Evolutionary conservation across 2,329 filamentous ascomycete genomes (phyloP), one percentile per base, ranked within the genome.

Genomic region (Sclerotinia borealis): DNA sequence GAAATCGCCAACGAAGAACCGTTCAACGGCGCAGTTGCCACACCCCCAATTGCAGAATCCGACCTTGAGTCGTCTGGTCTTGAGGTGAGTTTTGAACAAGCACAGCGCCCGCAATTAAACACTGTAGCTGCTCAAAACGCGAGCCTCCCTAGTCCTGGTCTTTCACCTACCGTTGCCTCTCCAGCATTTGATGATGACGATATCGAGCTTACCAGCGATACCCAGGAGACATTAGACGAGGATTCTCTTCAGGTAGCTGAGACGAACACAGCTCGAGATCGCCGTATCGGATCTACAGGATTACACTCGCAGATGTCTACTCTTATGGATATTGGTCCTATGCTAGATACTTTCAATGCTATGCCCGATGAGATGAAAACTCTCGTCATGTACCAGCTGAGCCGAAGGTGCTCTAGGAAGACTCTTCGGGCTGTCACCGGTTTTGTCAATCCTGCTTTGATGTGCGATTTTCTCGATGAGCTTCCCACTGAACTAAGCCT

Each of bases 381-480:
- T 0, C 96, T 96, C 73, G 88, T 99, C 77, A 96, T 99, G 87
- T 98, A 96, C 74, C 93, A 99, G 74, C 86, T 99, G 62, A 83
- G 99, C 31, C 88, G 91, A 63, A 85, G 95, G 52, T 98, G 93
- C 72, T 86, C 92, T 7, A 90, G 96, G 69, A 89, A 92, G 48
- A 96, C 93, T 0, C 81, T 99, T 6, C 92, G 95, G 72, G 88
- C 96, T 61, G 88, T 99, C 62, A 92, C 93, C 41, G 88, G 92
- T 68, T 87, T 92, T 17, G 93, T 99, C 68, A 97, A 96, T 72
- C 95, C 95, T 9, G 92, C 93, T 0, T 78, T 99, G 63, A 97
- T 96, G 76, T 96, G 92, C 73, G 95, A 99, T 74, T 97, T 98
- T 67, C 79, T 99, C 56, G 85, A 85, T 66, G 85, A 91, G 64